phyloP scores from a whole-genome alignment of 352 stramenopile species.

The Globisporangium cederbergense region DNA sequence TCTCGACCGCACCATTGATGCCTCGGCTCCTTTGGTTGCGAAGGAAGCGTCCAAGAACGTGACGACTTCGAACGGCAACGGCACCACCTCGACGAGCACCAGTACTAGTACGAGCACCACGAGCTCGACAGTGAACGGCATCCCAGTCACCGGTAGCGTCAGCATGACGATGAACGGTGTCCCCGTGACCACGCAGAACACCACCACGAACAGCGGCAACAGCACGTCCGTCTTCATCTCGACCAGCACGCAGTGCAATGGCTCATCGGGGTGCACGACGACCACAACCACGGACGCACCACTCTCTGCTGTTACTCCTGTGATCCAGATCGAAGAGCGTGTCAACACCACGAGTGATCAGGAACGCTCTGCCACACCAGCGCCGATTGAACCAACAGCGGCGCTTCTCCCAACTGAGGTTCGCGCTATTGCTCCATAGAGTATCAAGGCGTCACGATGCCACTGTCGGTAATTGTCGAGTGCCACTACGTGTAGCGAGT shows the following conservation, averaged over 20 bases:
- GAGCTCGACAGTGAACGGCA: not conserved
- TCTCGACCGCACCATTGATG: not conserved
- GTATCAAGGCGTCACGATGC: too few relatives aligned
- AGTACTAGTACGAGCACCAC: not conserved
- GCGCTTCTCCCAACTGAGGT: not conserved
- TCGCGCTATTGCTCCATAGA: not conserved
- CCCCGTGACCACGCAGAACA: not conserved
- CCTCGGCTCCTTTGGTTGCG: not conserved
- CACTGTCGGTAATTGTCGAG: not conserved
- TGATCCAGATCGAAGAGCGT: not conserved
- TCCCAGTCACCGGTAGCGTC: not conserved
- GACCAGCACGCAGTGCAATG: not conserved
- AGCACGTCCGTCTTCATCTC: conserved; percentile 1
- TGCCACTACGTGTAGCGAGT: not conserved
- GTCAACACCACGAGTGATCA: not conserved
- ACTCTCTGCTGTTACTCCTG: not conserved
- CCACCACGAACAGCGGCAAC: not conserved
- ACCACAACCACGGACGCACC: not conserved
- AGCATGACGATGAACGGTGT: not conserved
- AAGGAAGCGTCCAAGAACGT: not conserved
- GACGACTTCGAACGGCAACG: not conserved
- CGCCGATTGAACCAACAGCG: not conserved
- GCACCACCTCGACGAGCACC: not conserved
- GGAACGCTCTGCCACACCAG: not conserved
- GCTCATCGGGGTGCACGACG: not conserved